A percentile compares a stretch with the other conserved stretches of the same genome.
phyloP scores from a whole-genome alignment of 1,284 basidiomycete genomes.

The Austropuccinia psidii region DNA sequence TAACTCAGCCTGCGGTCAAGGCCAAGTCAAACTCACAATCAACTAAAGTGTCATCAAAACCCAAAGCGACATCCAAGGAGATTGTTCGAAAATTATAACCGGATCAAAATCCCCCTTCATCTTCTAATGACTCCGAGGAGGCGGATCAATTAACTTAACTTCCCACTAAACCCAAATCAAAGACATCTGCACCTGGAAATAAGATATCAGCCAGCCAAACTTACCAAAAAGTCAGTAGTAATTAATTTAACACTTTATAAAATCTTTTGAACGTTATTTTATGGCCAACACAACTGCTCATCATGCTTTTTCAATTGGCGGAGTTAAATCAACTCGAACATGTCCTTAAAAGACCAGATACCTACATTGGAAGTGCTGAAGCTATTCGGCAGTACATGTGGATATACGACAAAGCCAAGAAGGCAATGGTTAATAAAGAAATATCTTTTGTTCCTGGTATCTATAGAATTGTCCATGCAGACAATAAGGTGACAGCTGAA shows the following conservation, averaged over 20 bases:
- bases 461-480: slow-evolving; percentile 99
- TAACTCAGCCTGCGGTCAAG: slow-evolving; percentile 1
- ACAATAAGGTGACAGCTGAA: slow-evolving; percentile 71
- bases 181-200: neutral
- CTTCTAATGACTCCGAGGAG: neutral
- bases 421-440: slow-evolving; percentile 49
- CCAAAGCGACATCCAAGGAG: neutral
- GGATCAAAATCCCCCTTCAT: neutral
- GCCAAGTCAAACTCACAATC: neutral
- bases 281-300: no score
- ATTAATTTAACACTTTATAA: neutral
- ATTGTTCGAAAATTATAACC: neutral
- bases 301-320: neutral
- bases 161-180: neutral
- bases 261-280: no score
- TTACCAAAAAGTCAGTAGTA: slow-evolving; percentile 41
- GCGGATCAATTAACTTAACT: neutral
- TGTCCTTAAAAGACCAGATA: slow-evolving; percentile 91
- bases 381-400: slow-evolving; percentile 76
- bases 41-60: neutral
- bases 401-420: slow-evolving; percentile 61
- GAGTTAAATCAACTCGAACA: slow-evolving; percentile 95
- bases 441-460: slow-evolving; percentile 94
- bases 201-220: slow-evolving; percentile 42
- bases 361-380: slow-evolving; percentile 93